Base-by-base conservation (phyloP, 2,329 filamentous ascomycete species). In the Fusarium illudens region DNA sequence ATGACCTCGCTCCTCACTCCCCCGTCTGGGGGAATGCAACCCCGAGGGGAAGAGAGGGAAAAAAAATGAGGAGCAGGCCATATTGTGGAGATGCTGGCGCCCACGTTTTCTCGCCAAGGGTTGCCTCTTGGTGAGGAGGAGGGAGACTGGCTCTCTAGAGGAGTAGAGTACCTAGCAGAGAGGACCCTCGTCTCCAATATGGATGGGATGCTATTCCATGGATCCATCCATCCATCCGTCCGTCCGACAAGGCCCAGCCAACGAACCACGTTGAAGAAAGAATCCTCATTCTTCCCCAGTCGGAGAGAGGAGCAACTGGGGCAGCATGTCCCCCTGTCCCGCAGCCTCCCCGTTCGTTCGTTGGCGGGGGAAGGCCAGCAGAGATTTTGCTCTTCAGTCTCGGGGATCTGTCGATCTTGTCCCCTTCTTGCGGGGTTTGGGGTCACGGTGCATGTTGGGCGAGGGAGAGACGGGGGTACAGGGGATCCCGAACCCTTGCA, bases 201-300 rank as follows among this genome's bases (percentile, higher is more conserved):
- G n/a, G 32, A 62, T 44, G 39, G 39, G 39, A 44, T 44, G 39
- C 39, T 44, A 44, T 51, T 27, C 71, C 63, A 59, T 61, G 65
- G 70, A 59, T 68, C 68, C 63, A 51, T 59, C 48, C 65, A 59
- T 61, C 67, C 71, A 59, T 68, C 68, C 63, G 54, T 59, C 48
- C 65, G 37, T 58, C 48, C 53, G 58, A 25, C 27, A 30, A 58
- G n/a, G 4, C 54, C 29, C 50, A 50, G 13, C 25, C 50, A 59
- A 64, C 68, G 64, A 68, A 59, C 64, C 67, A 70, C 56, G 20
- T 34, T 36, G 34, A 30, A 63, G 34, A 33, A 49, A 25, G 7
- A 39, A 19, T 46, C 17, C 25, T 30, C 3, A 19, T 13, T 46
- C 27, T 42, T 32, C 25, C 52, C 53, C 20, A 27, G 44, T 12